Conservation (phyloP, 2,329 filamentous ascomycete species). For the Chaetoscypha palmicola region DNA sequence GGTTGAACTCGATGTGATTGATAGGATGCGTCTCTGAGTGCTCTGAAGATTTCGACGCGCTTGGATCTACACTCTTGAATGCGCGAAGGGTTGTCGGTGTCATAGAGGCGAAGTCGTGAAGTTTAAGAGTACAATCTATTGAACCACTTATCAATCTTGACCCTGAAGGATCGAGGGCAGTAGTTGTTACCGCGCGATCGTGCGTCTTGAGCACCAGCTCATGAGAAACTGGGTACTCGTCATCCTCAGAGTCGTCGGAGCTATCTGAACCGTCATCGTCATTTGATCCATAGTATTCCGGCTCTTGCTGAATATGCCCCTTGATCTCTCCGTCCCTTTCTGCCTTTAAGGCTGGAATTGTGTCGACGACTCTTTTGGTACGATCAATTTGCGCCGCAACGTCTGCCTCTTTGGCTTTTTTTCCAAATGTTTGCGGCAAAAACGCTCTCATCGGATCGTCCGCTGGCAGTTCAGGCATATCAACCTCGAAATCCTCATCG, state of each 20-base stretch:
- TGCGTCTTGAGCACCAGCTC: constrained; percentile 91
- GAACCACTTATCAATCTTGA: constrained; percentile 84
- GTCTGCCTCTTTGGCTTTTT: constrained; percentile 66
- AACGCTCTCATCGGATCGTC: constrained; percentile 71
- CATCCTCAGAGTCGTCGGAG: constrained; percentile 60
- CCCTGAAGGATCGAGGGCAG: constrained; percentile 79
- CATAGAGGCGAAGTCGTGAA: constrained; percentile 94
- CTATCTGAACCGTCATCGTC: constrained; percentile 35
- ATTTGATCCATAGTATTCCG: constrained; percentile 32
- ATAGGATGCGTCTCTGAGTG: constrained; percentile 80
- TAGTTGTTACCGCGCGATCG: constrained; percentile 75
- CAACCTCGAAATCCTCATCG: constrained; percentile 53
- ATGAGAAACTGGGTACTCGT: constrained; percentile 88
- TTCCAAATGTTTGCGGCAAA: constrained; percentile 78
- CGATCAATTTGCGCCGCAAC: constrained; percentile 74
- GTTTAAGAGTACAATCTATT: constrained; percentile 81
- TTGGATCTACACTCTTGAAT: constrained; percentile 88
- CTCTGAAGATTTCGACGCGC: constrained; percentile 62
- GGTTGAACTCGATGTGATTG: constrained; percentile 81
- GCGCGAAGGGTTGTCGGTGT: constrained; percentile 89
- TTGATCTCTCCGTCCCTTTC: constrained; percentile 26
- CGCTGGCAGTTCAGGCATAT: constrained; percentile 45
- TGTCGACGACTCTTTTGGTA: constrained; percentile 53
- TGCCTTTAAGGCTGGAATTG: constrained; percentile 21
- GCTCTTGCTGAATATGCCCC: constrained; percentile 25